phyloP scores from a whole-genome alignment of 306 rosid genomes.

The Erythrophleum fordii region DNA sequence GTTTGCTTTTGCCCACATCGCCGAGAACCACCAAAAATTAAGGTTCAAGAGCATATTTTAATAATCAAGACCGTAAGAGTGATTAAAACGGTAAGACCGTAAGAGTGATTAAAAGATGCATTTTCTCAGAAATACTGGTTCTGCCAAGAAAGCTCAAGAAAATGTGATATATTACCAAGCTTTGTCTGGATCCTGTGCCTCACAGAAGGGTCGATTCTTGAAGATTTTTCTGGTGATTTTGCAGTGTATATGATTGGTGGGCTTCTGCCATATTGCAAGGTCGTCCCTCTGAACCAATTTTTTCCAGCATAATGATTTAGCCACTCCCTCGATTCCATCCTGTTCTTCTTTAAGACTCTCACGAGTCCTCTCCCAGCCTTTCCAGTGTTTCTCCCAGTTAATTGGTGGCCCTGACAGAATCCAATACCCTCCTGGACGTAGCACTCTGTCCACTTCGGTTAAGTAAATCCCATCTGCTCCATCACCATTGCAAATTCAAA shows the following conservation, averaged over 20 bases:
- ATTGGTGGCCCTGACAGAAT: constrained; percentile 97
- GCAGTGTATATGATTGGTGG: constrained; percentile 85
- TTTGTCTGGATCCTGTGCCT: constrained; percentile 68
- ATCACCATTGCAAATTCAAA: not conserved
- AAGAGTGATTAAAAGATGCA: too few relatives aligned
- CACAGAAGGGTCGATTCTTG: constrained; percentile 73
- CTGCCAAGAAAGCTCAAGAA: too few relatives aligned
- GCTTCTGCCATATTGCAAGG: constrained; percentile 95
- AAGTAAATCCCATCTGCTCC: constrained; percentile 78
- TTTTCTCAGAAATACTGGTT: too few relatives aligned
- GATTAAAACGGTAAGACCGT: too few relatives aligned
- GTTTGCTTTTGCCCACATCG: not conserved
- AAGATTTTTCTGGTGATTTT: constrained; percentile 58
- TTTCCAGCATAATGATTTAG: constrained; percentile 89
- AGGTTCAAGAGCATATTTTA: not conserved
- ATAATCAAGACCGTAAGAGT: too few relatives aligned
- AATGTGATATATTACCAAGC: constrained; percentile 67
- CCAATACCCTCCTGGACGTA: constrained; percentile 99
- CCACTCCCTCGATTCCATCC: constrained; percentile 68
- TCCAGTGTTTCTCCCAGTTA: constrained; percentile 82
- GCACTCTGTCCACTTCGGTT: constrained; percentile 79
- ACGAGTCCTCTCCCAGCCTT: constrained; percentile 81
- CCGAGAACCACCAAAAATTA: not conserved
- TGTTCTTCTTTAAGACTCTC: constrained; percentile 79
- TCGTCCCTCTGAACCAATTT: constrained; percentile 71